phyloP scores from a whole-genome alignment of 108 stramenopile genomes.

The Hondaea fermentalgiana region DNA sequence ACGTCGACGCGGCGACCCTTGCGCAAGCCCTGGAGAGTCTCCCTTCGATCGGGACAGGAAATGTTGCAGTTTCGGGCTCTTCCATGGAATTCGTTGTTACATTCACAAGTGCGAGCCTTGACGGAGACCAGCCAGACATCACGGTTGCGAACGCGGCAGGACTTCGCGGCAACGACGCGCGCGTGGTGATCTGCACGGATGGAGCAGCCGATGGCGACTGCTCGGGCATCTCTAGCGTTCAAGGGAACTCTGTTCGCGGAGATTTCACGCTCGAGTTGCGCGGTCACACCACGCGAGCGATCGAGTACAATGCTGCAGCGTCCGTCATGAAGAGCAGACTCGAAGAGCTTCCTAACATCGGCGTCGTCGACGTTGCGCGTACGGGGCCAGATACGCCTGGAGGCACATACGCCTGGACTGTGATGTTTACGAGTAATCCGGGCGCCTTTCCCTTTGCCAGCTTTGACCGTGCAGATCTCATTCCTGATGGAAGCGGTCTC shows the following conservation, averaged over 20 bases:
- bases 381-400: conserved; percentile 50
- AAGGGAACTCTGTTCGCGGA: conserved; percentile 61
- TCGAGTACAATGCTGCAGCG: conserved; percentile 69
- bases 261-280: conserved; percentile 55
- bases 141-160: conserved; percentile 19
- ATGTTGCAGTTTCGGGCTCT: neutral
- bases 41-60: conserved; percentile 47
- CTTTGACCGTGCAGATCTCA: conserved; percentile 49
- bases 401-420: conserved; percentile 59
- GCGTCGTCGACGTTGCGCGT: conserved; percentile 54
- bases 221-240: conserved; percentile 34
- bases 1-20: conserved; percentile 30
- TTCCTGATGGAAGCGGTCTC: conserved; percentile 24
- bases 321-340: conserved; percentile 52
- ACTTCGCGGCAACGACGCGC: neutral
- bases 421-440: conserved; percentile 68
- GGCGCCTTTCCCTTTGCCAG: conserved; percentile 64
- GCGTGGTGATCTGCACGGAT: neutral
- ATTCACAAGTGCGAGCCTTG: conserved; percentile 55
- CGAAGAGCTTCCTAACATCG: conserved; percentile 66
- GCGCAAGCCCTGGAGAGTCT: conserved; percentile 49
- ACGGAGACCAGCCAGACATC: conserved; percentile 64
- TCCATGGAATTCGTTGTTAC: conserved; percentile 52
- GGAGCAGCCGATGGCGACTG: conserved; percentile 20
- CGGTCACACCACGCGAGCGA: conserved; percentile 50